Base-by-base conservation (phyloP, 176 grass and related monocot species). In the Phoenix dactylifera region DNA sequence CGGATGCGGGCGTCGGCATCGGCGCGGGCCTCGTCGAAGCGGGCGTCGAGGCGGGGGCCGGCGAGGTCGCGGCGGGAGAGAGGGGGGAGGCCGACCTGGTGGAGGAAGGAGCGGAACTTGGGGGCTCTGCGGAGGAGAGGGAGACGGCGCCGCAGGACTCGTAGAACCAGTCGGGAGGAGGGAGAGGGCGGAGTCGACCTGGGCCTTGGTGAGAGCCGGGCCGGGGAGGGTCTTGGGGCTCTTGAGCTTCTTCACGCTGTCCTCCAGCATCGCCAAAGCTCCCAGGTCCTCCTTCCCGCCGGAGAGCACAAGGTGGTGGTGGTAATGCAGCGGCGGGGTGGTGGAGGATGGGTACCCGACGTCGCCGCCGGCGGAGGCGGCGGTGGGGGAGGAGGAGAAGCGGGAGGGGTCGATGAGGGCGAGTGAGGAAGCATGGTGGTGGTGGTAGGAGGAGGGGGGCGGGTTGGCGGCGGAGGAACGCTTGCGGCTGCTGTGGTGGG, bases 211-310 rank as follows among this genome's bases (percentile, higher is more conserved):
- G 1, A 10, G 18, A 24, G 23, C 20, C 20, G 23, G 14, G 54
- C 54, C 66, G 0, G 86, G 80, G 0, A 78, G 67, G 6, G 72
- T 79, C 1, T 26, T 39, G 6, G 91, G 86, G 7, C 82, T 90
- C 76, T 75, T 84, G 15, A 96, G 81, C 12, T 68, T 79, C 68
- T 81, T 93, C 5, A 87, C 80, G 68, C 88, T 87, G 65, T 87
- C 84, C 72, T 93, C 88, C 16, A 92, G 52, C 77, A 70, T 69
- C 48, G 81, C 79, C 17, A 87, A 64, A 18, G 88, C 77, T 32
- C 57, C 54, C 4, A 92, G 75, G 75, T 92, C 88, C 3, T 79
- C 88, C 50, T 76, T 57, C 3, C 80, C 83, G 0, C 84, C 88
- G 0, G 84, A 93, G 55, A 87, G 77, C 16, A 72, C 50, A 59